Evolutionary conservation across 495 filamentous ascomycete genomes (phyloP), one percentile per base, ranked within the genome.

Genomic region (Immersiella caudata): DNA sequence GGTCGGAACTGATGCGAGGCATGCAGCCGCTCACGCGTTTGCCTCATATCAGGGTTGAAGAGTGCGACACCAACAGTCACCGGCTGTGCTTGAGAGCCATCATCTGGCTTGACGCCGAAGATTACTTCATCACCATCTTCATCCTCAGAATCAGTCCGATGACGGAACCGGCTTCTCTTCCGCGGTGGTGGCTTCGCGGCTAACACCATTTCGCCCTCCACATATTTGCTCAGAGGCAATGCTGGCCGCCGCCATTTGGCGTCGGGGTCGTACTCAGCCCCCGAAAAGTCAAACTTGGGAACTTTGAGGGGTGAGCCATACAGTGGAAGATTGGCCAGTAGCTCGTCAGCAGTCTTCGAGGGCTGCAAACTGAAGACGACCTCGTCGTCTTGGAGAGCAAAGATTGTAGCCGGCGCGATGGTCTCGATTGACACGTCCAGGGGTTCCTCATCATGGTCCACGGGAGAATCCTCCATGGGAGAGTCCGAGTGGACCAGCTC

Each of bases 1-100:
- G 94, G 94, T 65, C 93, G 84, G 78, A 98, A 97, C 59, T 93
- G 89, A 76, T 97, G 93, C 5, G 90, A 89, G n/a, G 92, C 93
- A 71, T 97, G 92, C 16, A 98, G 88, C 9, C 95, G 87, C 71
- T 97, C 94, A 61, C 94, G 87, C 27, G 96, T 93, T 58, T 87
- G 86, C 75, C 94, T 96, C 80, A 94, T 95, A 65, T 97, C 93
- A 0, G 93, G 90, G 56, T 87, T 86, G 80, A 98, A 99, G 8
- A 99, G 81, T 1, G 93, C 94, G 67, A 97, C 91, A 64, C 90
- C 85, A 2, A 85, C 87, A 70, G 90, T 89, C 71, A 92, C 90
- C 9, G 94, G 90, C 4, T 91, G 80, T 24, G 83, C 70, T 22
- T 76, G 76, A 22, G 76, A 76, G 64, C 79, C 75, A 8, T 73